Base-by-base conservation (phyloP, 192 early-diverging fungal genomes). In the Coemansia erecta region DNA sequence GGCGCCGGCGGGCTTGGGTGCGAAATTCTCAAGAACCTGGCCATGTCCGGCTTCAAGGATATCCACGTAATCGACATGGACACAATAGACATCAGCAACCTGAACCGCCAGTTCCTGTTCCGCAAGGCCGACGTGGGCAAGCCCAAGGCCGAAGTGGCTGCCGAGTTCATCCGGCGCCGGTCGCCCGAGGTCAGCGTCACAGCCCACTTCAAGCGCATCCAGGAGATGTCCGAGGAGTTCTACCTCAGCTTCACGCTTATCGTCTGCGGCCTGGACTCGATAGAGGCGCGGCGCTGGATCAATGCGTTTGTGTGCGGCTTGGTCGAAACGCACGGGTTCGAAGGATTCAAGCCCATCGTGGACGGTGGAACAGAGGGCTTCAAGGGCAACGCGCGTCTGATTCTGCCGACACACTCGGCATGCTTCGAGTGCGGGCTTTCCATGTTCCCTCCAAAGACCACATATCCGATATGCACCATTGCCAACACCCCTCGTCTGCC, bases 281-380 rank as follows among this genome's bases (percentile, higher is more conserved):
- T 98, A 2, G 94, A 97, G 63, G 96, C 96, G 11, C 82, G 96
- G 47, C 84, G 96, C 44, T 98, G 96, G 96, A 97, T 98, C 18
- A 98, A 98, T 71, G 93, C 94, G 3, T 94, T 86, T 11, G 58
- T 97, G 8, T 75, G 92, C 24, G 78, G 80, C 11, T 85, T 97
- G 81, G 85, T 81, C 12, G 91, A 93, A 33, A 58, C 66, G 13
- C 91, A 93, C 9, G 83, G 90, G 45, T 85, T 85, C 0, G 81
- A 85, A 39, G 86, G 86, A 3, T 71, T 94, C 46, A 95, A 89
- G 66, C 92, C 92, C 13, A 83, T 98, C 50, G 85, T 98, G 47
- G 96, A 98, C 53, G 96, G 96, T 13, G 96, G 96, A 10, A 97
- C 94, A 8, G 96, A 98, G 80, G 92, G 94, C 6, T 94, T 98